Evolutionary conservation across 768 basidiomycete species (phyloP).

Genomic region (Strobilomyces confusus): DNA sequence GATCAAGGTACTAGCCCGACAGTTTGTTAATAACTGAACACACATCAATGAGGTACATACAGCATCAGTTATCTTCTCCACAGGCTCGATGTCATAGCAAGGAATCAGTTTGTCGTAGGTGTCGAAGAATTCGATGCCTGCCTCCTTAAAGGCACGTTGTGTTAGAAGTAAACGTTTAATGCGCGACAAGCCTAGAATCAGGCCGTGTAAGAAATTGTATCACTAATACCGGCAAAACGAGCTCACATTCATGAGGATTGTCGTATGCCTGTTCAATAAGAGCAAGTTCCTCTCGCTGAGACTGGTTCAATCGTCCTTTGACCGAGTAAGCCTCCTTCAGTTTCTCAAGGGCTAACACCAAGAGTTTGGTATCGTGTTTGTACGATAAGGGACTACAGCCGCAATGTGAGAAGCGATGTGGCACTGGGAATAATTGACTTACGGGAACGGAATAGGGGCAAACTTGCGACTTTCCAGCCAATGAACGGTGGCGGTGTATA

Average conservation of each 20-base stretch:
- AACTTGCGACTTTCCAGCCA: conserved; percentile 99
- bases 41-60: conserved; percentile 38
- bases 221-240: not conserved
- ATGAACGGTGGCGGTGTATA: conserved; percentile 97
- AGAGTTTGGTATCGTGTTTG: conserved; percentile 97
- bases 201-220: conserved; percentile 3
- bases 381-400: conserved; percentile 79
- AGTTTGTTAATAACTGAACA: conserved; percentile 9
- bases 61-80: conserved; percentile 99
- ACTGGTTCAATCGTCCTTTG: conserved; percentile 96
- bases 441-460: conserved; percentile 98
- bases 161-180: conserved; percentile 97
- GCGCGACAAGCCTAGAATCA: conserved; percentile 79
- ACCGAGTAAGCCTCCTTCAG: conserved; percentile 99
- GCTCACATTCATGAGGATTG: conserved; percentile 94
- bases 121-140: conserved; percentile 96
- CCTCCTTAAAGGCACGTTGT: conserved; percentile 97
- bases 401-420: conserved; percentile 1
- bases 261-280: conserved; percentile 99
- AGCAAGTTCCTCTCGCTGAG: conserved; percentile 95
- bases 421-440: conserved; percentile 24
- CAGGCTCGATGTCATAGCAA: conserved; percentile 98
- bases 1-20: conserved; percentile 75
- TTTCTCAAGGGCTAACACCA: conserved; percentile 96
- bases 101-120: conserved; percentile 98